Percentiles rank a stretch among this genome's conserved stretches.
These are phyloP conservation scores for Phytophthora capsici DNA, from an alignment of 352 stramenopile species.

Conservation along the genomic window DNA sequence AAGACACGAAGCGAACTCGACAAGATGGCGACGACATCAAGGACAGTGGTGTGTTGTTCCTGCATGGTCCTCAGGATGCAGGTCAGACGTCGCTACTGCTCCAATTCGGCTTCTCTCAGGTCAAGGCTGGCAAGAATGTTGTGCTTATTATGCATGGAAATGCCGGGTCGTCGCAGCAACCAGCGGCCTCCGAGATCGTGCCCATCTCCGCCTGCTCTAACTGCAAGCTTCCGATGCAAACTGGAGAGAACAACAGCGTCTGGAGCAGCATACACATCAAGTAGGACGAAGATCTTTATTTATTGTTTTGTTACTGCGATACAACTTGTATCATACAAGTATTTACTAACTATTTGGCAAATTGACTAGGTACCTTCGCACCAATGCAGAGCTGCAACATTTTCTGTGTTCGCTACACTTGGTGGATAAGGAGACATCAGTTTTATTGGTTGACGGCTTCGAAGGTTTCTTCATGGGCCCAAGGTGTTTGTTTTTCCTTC, in stretches of 20 bases:
- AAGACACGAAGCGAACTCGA: conserved; percentile 16
- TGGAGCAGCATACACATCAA: conserved; percentile 74
- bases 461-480: conserved; percentile 59
- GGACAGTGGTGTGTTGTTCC: conserved; percentile 43
- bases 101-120: conserved; percentile 69
- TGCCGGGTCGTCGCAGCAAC: conserved; percentile 28
- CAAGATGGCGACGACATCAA: neutral
- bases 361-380: conserved; percentile 50
- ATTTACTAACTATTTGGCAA: no score
- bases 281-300: conserved; percentile 20
- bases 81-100: conserved; percentile 71
- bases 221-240: conserved; percentile 54
- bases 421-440: conserved; percentile 46
- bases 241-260: conserved; percentile 48
- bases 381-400: conserved; percentile 55
- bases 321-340: no score
- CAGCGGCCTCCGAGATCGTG: conserved; percentile 34
- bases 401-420: conserved; percentile 70
- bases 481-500: conserved; percentile 27
- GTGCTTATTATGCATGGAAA: conserved; percentile 57
- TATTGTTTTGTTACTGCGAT: no score
- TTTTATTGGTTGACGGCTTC: conserved; percentile 65
- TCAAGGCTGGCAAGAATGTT: conserved; percentile 45
- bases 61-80: conserved; percentile 47
- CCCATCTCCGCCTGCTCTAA: conserved; percentile 47